Evolutionary conservation across 345 rosid species (phyloP).

Genomic region (Eucalyptus coolabah): DNA sequence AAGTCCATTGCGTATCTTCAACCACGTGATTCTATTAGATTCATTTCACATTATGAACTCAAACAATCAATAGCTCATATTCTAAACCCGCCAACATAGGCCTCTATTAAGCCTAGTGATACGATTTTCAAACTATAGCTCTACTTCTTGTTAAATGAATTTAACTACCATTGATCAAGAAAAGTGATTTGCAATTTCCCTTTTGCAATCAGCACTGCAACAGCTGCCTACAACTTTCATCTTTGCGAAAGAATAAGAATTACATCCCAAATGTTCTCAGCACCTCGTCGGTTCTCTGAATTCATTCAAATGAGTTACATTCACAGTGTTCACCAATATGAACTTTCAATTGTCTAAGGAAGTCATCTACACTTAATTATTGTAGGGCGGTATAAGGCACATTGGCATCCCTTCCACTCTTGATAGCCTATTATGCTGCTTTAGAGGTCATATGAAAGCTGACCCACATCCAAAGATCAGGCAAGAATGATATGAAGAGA

Average conservation of each 20-base stretch:
- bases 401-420: slow-evolving; percentile 1
- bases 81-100: background rate
- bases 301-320: background rate
- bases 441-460: background rate
- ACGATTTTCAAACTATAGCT: background rate
- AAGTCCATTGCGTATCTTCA: background rate
- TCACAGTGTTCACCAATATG: background rate
- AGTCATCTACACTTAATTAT: background rate
- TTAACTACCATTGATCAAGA: background rate
- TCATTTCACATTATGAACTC: background rate
- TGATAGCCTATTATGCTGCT: background rate
- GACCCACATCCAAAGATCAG: background rate
- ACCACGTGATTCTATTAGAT: background rate
- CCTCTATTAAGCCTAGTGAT: background rate
- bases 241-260: slow-evolving; percentile 22
- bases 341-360: background rate
- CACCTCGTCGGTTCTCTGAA: slow-evolving; percentile 10
- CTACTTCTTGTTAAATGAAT: background rate
- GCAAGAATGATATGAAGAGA: background rate
- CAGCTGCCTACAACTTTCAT: slow-evolving; percentile 26
- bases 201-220: slow-evolving; percentile 23
- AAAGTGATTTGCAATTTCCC: background rate
- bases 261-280: slow-evolving; percentile 25
- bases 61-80: background rate
- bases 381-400: slow-evolving; percentile 22